These are phyloP conservation scores for Alternaria viburni DNA, from an alignment of 2,329 filamentous ascomycete genomes.

Conservation along the genomic window DNA sequence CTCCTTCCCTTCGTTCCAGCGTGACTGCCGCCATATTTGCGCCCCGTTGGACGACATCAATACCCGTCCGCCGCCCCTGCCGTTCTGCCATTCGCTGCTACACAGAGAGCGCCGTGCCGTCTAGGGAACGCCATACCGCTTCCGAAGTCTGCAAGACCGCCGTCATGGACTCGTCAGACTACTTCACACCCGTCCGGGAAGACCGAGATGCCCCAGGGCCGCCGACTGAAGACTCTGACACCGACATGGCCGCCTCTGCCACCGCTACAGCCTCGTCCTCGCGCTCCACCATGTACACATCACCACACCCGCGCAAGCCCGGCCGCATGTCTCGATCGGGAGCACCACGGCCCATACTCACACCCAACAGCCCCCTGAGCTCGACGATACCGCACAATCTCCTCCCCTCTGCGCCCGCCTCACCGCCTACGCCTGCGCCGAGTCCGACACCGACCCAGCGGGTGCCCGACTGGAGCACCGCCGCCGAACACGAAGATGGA, in stretches of 20 bases:
- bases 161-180: slow-evolving; percentile 44
- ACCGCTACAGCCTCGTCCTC: slow-evolving; percentile 41
- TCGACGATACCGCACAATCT: slow-evolving; percentile 64
- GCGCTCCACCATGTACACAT: slow-evolving; percentile 43
- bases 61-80: background rate
- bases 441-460: slow-evolving; percentile 69
- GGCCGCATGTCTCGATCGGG: slow-evolving; percentile 51
- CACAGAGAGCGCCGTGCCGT: slow-evolving; percentile 9
- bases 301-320: slow-evolving; percentile 46
- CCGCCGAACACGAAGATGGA: slow-evolving; percentile 80
- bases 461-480: slow-evolving; percentile 76
- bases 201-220: slow-evolving; percentile 25
- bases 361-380: slow-evolving; percentile 57
- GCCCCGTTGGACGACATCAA: slow-evolving; percentile 1
- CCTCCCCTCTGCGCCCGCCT: slow-evolving; percentile 69
- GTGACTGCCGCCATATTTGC: background rate
- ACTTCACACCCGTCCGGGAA: slow-evolving; percentile 34
- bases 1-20: slow-evolving; percentile 6
- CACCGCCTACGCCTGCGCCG: slow-evolving; percentile 70
- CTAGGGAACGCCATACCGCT: slow-evolving; percentile 12
- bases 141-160: slow-evolving; percentile 16
- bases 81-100: background rate
- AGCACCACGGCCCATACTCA: slow-evolving; percentile 55
- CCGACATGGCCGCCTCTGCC: slow-evolving; percentile 45
- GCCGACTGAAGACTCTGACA: slow-evolving; percentile 41